Percentiles rank a stretch among this genome's conserved stretches.
Evolutionary conservation across 768 basidiomycete genomes (phyloP).

Genomic region (Lactarius sanguifluus): DNA sequence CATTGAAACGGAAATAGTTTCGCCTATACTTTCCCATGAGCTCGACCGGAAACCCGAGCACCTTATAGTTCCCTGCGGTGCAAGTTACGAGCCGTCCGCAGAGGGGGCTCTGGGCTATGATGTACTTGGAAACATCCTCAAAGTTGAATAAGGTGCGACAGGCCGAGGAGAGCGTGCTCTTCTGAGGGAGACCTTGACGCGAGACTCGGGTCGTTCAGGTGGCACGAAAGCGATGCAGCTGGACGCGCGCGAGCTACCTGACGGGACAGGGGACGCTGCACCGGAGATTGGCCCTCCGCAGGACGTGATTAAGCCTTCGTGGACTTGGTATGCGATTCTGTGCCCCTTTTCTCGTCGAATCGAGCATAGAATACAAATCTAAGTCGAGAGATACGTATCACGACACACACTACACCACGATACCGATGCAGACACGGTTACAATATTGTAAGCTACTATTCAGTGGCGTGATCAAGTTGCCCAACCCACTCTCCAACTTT

Average conservation of each 20-base stretch:
- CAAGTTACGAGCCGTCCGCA: slow-evolving; percentile 90
- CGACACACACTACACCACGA: too few species aligned
- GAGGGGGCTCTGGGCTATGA: slow-evolving; percentile 83
- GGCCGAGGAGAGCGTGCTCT: slow-evolving; percentile 44
- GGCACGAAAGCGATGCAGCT: slow-evolving; percentile 44
- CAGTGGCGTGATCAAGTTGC: too few species aligned
- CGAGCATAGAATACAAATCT: slow-evolving; percentile 86
- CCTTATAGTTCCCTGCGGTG: slow-evolving; percentile 74
- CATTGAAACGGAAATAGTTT: slow-evolving; percentile 89
- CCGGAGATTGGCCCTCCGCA: slow-evolving; percentile 30
- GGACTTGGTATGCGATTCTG: slow-evolving; percentile 74
- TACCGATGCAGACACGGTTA: too few species aligned
- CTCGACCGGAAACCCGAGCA: slow-evolving; percentile 90
- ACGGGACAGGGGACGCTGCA: slow-evolving; percentile 39
- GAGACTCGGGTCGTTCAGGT: slow-evolving; percentile 44
- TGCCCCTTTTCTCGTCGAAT: slow-evolving; percentile 73
- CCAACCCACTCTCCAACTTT: too few species aligned
- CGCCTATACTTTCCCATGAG: slow-evolving; percentile 72
- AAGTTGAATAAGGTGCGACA: slow-evolving; percentile 77
- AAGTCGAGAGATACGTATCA: too few species aligned
- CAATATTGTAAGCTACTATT: too few species aligned
- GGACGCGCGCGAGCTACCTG: slow-evolving; percentile 50
- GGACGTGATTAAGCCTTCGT: slow-evolving; percentile 78
- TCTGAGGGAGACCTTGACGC: slow-evolving; percentile 37
- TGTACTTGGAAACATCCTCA: slow-evolving; percentile 87